These are phyloP conservation scores for Umbelopsis sp. DNA, from an alignment of 192 early-diverging fungal genomes.

Conservation along the genomic window DNA sequence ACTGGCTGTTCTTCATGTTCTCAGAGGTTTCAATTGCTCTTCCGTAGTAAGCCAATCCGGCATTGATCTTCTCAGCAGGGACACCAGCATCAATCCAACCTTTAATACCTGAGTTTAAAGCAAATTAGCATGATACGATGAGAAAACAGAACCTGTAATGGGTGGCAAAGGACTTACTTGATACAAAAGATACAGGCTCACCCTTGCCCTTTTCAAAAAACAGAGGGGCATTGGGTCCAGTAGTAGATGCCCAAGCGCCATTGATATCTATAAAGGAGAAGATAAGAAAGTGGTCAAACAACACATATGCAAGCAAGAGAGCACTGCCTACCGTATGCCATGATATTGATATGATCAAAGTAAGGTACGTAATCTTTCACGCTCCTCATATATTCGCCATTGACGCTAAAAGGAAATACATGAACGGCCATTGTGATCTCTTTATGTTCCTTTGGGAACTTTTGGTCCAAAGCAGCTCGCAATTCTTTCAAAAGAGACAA, in stretches of 20 bases:
- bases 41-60: constrained; percentile 68
- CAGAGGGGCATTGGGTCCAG: constrained; percentile 67
- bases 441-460: constrained; percentile 47
- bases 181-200: constrained; percentile 42
- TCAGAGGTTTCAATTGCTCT: constrained; percentile 49
- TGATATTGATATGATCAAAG: constrained; percentile 67
- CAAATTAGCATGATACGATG: not conserved
- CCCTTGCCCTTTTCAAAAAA: constrained; percentile 38
- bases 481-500: constrained; percentile 56
- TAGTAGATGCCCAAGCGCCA: constrained; percentile 61
- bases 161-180: constrained; percentile 19
- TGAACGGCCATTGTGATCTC: constrained; percentile 65
- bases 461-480: constrained; percentile 44
- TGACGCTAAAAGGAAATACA: constrained; percentile 57
- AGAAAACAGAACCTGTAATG: not conserved
- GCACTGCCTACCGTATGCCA: constrained; percentile 66
- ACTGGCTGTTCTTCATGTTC: constrained; percentile 45
- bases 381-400: constrained; percentile 47
- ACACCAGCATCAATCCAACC: constrained; percentile 63
- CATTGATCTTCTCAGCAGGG: constrained; percentile 57
- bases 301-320: not conserved
- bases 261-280: constrained; percentile 34
- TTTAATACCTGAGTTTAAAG: constrained; percentile 40
- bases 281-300: not conserved
- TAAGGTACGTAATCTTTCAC: constrained; percentile 52